phyloP scores from a whole-genome alignment of 768 basidiomycete species.

The Arthromyces matolae region DNA sequence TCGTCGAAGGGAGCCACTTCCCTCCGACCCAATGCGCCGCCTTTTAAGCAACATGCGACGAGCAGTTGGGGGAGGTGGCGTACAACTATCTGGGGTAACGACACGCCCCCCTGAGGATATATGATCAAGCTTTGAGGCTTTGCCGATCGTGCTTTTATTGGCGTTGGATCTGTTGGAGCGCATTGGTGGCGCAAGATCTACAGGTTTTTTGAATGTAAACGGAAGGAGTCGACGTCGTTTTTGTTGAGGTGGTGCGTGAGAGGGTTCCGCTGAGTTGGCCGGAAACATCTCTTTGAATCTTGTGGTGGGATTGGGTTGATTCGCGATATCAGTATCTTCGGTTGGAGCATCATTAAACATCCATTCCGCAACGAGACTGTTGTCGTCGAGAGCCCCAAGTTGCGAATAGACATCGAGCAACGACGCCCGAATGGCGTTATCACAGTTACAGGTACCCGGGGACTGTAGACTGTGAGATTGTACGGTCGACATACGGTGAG shows the following conservation, averaged over 20 bases:
- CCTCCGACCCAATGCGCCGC: too few relatives aligned
- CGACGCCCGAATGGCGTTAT: constrained; percentile 21
- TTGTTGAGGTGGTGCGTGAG: too few relatives aligned
- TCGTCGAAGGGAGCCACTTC: constrained; percentile 10
- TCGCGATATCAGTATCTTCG: not conserved
- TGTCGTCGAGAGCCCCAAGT: constrained; percentile 29
- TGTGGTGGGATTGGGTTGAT: constrained; percentile 1
- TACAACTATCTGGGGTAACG: not conserved
- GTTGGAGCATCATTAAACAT: constrained; percentile 26
- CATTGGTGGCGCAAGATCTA: constrained; percentile 6
- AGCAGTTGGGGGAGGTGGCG: not conserved
- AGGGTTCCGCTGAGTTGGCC: too few relatives aligned
- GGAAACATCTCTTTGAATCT: constrained; percentile 18
- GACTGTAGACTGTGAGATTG: too few relatives aligned
- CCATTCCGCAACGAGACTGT: constrained; percentile 30
- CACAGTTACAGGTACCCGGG: too few relatives aligned
- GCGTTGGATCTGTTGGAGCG: too few relatives aligned
- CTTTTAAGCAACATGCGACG: not conserved
- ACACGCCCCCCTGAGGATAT: too few relatives aligned
- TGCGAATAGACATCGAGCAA: constrained; percentile 30
- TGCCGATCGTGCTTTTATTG: not conserved
- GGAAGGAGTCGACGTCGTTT: constrained; percentile 3
- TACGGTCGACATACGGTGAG: too few relatives aligned
- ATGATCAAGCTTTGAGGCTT: not conserved
- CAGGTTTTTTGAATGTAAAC: constrained; percentile 8